Percentiles rank a stretch among this genome's conserved stretches.
Evolutionary conservation across 192 early-diverging fungal genomes (phyloP).

Genomic region (Rhizophagus prolifer): DNA sequence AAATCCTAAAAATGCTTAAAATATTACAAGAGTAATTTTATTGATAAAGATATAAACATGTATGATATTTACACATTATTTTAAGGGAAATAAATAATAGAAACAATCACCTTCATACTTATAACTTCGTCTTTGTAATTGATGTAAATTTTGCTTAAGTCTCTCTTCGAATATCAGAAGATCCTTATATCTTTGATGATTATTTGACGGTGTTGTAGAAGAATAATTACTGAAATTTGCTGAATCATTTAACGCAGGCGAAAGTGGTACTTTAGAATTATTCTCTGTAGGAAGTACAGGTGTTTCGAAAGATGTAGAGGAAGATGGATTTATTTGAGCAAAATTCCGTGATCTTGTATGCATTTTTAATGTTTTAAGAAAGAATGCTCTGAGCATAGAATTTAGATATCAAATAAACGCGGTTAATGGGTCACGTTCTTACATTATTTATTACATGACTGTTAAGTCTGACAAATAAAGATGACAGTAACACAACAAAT

Average conservation of each 20-base stretch:
- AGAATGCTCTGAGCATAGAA: too few relatives aligned
- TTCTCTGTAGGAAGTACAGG: background rate
- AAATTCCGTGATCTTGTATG: background rate
- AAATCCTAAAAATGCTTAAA: conserved; percentile 1
- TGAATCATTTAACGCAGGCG: background rate
- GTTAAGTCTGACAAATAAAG: too few relatives aligned
- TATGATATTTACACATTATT: background rate
- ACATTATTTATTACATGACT: too few relatives aligned
- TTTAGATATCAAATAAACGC: too few relatives aligned
- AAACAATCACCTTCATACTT: conserved; percentile 63
- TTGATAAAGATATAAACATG: background rate
- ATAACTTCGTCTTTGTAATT: conserved; percentile 64
- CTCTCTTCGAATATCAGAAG: conserved; percentile 81
- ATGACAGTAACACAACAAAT: too few relatives aligned
- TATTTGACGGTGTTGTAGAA: conserved; percentile 9
- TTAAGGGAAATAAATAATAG: too few relatives aligned
- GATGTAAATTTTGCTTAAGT: conserved; percentile 68
- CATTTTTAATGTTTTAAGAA: background rate
- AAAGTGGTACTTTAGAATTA: background rate
- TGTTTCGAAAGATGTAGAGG: background rate
- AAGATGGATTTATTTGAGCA: background rate
- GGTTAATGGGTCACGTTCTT: too few relatives aligned
- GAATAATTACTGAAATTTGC: conserved; percentile 4
- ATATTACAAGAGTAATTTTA: conserved; percentile 28
- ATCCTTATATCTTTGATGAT: conserved; percentile 60